Evolutionary conservation across 148 eudicot species (phyloP).

Genomic region (Cornus controversa): DNA sequence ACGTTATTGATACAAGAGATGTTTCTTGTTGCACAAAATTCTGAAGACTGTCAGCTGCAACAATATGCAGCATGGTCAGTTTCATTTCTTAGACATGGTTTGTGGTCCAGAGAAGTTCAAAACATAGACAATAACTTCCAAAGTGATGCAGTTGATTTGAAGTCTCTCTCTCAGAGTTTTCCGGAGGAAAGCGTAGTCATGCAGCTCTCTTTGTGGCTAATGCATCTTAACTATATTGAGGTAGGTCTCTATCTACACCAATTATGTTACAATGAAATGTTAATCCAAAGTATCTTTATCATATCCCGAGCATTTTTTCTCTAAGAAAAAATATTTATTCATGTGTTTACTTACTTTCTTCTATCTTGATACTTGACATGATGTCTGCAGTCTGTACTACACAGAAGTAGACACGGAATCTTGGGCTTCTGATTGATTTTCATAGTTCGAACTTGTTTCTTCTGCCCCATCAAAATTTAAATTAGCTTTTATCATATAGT

Average conservation of each 20-base stretch:
- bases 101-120: slow-evolving; percentile 41
- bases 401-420: not conserved
- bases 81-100: slow-evolving; percentile 63
- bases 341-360: not conserved
- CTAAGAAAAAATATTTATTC: not conserved
- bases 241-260: slow-evolving; percentile 33
- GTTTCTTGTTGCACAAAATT: slow-evolving; percentile 79
- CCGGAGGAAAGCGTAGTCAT: slow-evolving; percentile 61
- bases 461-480: no score
- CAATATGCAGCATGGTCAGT: slow-evolving; percentile 86
- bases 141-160: slow-evolving; percentile 27
- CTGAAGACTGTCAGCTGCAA: slow-evolving; percentile 64
- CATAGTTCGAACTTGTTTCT: no score
- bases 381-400: not conserved
- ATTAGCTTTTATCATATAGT: no score
- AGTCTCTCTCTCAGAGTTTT: slow-evolving; percentile 44
- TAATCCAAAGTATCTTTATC: not conserved
- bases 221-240: slow-evolving; percentile 51
- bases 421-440: slow-evolving; percentile 1
- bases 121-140: slow-evolving; percentile 25
- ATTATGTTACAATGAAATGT: not conserved
- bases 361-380: not conserved
- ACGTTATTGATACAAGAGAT: slow-evolving; percentile 67
- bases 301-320: not conserved
- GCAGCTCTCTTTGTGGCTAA: slow-evolving; percentile 80